Conservation (phyloP, 768 basidiomycete species). For the Pleurotus cornucopiae region DNA sequence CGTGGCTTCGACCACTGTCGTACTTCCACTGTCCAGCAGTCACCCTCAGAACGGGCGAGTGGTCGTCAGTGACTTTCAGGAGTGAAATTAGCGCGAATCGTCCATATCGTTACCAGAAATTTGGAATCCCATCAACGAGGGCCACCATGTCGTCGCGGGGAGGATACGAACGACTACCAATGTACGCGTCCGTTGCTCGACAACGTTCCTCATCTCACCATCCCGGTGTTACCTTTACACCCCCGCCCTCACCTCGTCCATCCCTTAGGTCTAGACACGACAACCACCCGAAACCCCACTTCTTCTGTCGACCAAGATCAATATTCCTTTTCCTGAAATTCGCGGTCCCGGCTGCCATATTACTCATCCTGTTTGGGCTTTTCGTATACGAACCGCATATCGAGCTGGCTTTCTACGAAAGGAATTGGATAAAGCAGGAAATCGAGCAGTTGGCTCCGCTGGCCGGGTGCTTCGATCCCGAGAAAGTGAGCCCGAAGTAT, state of each 20-base stretch:
- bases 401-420: conserved; percentile 76
- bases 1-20: too few relatives aligned
- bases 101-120: too few relatives aligned
- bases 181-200: conserved; percentile 37
- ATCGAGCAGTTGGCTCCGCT: conserved; percentile 64
- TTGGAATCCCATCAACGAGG: too few relatives aligned
- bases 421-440: conserved; percentile 70
- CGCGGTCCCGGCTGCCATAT: conserved; percentile 29
- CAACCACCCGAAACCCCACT: conserved; percentile 13
- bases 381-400: conserved; percentile 79
- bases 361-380: conserved; percentile 43
- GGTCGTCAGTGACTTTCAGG: too few relatives aligned
- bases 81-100: too few relatives aligned
- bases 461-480: conserved; percentile 69
- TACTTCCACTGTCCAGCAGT: too few relatives aligned
- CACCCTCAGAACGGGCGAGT: too few relatives aligned
- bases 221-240: conserved; percentile 15
- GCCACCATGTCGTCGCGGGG: conserved; percentile 23
- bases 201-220: conserved; percentile 18
- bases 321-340: conserved; percentile 38
- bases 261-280: conserved; percentile 23
- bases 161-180: conserved; percentile 46
- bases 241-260: conserved; percentile 20
- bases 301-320: conserved; percentile 30
- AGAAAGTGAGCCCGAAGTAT: conserved; percentile 59